Evolutionary conservation across 1,284 basidiomycete species (phyloP).

Genomic region (Marasmius oreades): DNA sequence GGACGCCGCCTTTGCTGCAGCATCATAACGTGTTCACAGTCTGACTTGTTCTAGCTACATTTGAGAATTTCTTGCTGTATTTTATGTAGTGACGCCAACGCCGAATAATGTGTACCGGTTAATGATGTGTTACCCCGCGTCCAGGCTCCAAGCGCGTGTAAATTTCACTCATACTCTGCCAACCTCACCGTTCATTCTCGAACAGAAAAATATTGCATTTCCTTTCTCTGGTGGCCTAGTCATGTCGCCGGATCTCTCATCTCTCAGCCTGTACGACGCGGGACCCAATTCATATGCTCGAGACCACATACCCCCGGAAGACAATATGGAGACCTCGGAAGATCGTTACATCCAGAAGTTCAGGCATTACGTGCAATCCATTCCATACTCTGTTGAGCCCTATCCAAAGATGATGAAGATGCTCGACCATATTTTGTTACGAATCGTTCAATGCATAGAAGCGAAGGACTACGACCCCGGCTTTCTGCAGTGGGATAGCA

Average conservation of each 20-base stretch:
- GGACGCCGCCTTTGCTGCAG: slow-evolving; percentile 48
- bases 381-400: slow-evolving; percentile 84
- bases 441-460: slow-evolving; percentile 69
- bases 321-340: slow-evolving; percentile 34
- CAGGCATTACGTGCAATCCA: slow-evolving; percentile 51
- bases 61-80: neutral
- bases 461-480: slow-evolving; percentile 81
- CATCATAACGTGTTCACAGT: slow-evolving; percentile 16
- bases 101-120: neutral
- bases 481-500: slow-evolving; percentile 75
- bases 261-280: slow-evolving; percentile 38
- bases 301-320: slow-evolving; percentile 24
- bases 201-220: neutral
- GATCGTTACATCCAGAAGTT: slow-evolving; percentile 56
- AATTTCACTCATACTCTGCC: neutral
- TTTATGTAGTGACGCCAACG: neutral
- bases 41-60: neutral
- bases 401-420: slow-evolving; percentile 78
- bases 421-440: slow-evolving; percentile 74
- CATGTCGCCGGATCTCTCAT: slow-evolving; percentile 50
- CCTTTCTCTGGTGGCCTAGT: slow-evolving; percentile 8
- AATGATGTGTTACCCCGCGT: neutral
- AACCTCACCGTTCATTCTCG: neutral
- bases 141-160: neutral
- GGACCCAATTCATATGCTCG: slow-evolving; percentile 7